A percentile compares a stretch with the other conserved stretches of the same genome.
Conservation (phyloP, 345 rosid species). For the Crucihimalaya himalaica region DNA sequence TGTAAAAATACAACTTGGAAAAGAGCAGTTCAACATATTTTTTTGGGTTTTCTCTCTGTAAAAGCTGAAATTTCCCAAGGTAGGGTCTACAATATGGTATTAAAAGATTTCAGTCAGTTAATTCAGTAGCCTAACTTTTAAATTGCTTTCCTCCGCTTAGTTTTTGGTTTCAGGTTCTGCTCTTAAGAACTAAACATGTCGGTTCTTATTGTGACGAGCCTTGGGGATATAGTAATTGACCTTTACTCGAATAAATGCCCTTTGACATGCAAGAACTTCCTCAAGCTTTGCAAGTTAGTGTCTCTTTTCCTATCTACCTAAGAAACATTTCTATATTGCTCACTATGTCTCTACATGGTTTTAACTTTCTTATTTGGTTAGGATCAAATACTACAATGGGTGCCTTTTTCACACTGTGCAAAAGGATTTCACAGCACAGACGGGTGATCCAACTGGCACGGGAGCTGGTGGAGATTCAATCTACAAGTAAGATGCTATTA, state of each 20-base stretch:
- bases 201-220: conserved; percentile 73
- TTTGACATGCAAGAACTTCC: conserved; percentile 81
- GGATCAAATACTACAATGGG: conserved; percentile 89
- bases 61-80: too few relatives aligned
- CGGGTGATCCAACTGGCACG: conserved; percentile 87
- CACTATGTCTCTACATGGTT: background rate
- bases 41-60: too few relatives aligned
- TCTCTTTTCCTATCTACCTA: background rate
- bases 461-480: conserved; percentile 46
- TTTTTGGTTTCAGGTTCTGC: conserved; percentile 1
- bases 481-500: conserved; percentile 59
- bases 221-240: conserved; percentile 87
- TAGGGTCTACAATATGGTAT: too few relatives aligned
- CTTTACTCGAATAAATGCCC: conserved; percentile 68
- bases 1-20: too few relatives aligned
- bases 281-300: conserved; percentile 88
- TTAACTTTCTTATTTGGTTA: conserved; percentile 33
- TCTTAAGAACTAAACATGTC: conserved; percentile 54
- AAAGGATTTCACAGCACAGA: conserved; percentile 79
- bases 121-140: background rate
- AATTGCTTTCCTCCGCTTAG: background rate
- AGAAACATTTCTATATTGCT: background rate
- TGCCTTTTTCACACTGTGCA: conserved; percentile 84
- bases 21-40: too few relatives aligned
- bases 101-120: background rate